Conservation (phyloP, 371 early-diverging fungal species). For the Blakeslea trispora region DNA sequence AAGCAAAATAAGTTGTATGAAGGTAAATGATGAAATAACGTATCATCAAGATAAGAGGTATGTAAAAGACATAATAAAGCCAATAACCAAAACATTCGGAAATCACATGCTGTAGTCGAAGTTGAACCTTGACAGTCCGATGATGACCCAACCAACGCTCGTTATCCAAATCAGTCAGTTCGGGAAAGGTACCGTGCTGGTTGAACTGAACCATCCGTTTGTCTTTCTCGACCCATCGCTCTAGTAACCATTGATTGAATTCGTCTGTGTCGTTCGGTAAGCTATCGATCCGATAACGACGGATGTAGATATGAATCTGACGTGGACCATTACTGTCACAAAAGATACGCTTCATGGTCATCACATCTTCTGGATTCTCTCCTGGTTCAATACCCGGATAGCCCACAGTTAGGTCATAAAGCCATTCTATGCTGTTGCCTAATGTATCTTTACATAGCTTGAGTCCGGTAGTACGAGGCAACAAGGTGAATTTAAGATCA, state of each 20-base stretch:
- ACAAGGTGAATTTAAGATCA: constrained; percentile 60
- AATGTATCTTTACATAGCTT: constrained; percentile 63
- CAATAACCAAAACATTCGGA: constrained; percentile 23
- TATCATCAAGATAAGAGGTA: constrained; percentile 15
- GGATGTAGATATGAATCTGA: constrained; percentile 75
- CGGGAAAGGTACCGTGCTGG: constrained; percentile 66
- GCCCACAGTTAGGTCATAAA: constrained; percentile 87
- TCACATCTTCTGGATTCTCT: constrained; percentile 77
- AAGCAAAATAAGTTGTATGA: constrained; percentile 8
- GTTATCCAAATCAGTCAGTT: constrained; percentile 11
- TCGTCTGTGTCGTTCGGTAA: constrained; percentile 64
- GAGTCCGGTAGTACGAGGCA: constrained; percentile 82
- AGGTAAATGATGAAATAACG: constrained; percentile 1
- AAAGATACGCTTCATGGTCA: constrained; percentile 71
- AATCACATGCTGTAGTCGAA: constrained; percentile 17
- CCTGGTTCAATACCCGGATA: constrained; percentile 76
- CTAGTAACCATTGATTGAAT: constrained; percentile 75
- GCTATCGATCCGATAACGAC: constrained; percentile 61
- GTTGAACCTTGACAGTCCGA: constrained; percentile 18
- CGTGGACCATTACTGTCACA: constrained; percentile 69
- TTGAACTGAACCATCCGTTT: constrained; percentile 75
- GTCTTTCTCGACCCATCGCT: constrained; percentile 82
- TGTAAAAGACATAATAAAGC: constrained; percentile 21
- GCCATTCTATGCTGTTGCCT: constrained; percentile 61
- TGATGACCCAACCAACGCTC: constrained; percentile 12